Evolutionary conservation across 768 basidiomycete genomes (phyloP).

Genomic region (Vararia minispora): DNA sequence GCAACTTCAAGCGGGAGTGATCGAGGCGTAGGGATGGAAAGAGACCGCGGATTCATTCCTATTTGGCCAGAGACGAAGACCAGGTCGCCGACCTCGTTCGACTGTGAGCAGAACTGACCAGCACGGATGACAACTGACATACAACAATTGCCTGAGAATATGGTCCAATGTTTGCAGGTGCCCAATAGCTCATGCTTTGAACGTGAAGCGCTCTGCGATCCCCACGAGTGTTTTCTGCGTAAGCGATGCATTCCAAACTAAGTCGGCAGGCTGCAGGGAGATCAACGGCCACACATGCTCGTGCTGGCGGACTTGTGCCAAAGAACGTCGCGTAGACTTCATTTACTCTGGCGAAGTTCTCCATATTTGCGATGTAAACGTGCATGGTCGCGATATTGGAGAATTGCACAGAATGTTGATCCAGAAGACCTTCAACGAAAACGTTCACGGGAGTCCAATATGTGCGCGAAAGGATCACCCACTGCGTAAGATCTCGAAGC

Average conservation of each 20-base stretch:
- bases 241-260: constrained; percentile 77
- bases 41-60: constrained; percentile 66
- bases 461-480: background rate
- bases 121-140: constrained; percentile 17
- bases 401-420: constrained; percentile 34
- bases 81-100: constrained; percentile 51
- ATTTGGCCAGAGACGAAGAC: constrained; percentile 96
- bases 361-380: constrained; percentile 73
- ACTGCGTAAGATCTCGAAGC: constrained; percentile 62
- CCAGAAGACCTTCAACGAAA: constrained; percentile 39
- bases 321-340: constrained; percentile 71
- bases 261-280: constrained; percentile 48
- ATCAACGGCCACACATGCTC: constrained; percentile 85
- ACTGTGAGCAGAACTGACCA: background rate
- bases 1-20: constrained; percentile 57
- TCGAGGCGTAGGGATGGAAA: constrained; percentile 51
- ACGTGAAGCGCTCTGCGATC: constrained; percentile 81
- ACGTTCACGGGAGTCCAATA: background rate
- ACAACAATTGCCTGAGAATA: constrained; percentile 92
- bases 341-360: constrained; percentile 70
- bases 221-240: constrained; percentile 23
- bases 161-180: constrained; percentile 97
- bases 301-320: constrained; percentile 83
- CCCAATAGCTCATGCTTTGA: constrained; percentile 96
- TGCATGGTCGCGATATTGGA: constrained; percentile 67